A percentile compares a stretch with the other conserved stretches of the same genome.
Conservation (phyloP, 305 asterid genomes). For the Fraxinus angustifolia region DNA sequence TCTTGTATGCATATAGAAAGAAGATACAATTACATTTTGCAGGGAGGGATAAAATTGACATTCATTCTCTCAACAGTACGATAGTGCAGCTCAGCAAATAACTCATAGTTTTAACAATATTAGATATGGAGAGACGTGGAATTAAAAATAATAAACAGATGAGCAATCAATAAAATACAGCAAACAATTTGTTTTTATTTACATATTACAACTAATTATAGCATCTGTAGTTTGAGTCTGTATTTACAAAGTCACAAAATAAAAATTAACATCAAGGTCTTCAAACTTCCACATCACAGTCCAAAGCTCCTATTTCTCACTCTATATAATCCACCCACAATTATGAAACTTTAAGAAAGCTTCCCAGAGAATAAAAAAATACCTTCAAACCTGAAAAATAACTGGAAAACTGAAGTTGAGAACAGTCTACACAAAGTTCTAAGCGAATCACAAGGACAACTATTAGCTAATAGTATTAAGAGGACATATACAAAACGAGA, state of each 20-base stretch:
- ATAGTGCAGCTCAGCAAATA: neutral
- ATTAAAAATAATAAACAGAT: neutral
- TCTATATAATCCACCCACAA: conserved; percentile 25
- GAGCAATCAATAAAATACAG: neutral
- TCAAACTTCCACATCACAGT: conserved; percentile 27
- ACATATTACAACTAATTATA: conserved; percentile 33
- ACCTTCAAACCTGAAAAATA: conserved; percentile 37
- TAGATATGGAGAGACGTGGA: neutral
- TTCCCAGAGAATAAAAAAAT: conserved; percentile 34
- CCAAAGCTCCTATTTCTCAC: conserved; percentile 23
- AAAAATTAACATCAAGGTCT: conserved; percentile 28
- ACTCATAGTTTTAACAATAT: neutral
- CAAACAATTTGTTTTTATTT: neutral
- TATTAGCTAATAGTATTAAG: neutral
- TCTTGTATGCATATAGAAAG: neutral
- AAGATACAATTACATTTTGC: neutral
- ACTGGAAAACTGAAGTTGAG: neutral
- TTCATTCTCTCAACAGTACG: neutral
- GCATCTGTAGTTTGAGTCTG: conserved; percentile 24
- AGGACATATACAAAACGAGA: neutral
- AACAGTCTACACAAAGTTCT: neutral
- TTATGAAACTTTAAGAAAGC: conserved; percentile 20
- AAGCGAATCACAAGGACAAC: neutral
- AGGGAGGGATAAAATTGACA: neutral
- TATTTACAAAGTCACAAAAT: conserved; percentile 33